A percentile compares a stretch with the other conserved stretches of the same genome.
Evolutionary conservation across 1,284 basidiomycete genomes (phyloP).

Genomic region (Kalmanozyma brasiliensis): DNA sequence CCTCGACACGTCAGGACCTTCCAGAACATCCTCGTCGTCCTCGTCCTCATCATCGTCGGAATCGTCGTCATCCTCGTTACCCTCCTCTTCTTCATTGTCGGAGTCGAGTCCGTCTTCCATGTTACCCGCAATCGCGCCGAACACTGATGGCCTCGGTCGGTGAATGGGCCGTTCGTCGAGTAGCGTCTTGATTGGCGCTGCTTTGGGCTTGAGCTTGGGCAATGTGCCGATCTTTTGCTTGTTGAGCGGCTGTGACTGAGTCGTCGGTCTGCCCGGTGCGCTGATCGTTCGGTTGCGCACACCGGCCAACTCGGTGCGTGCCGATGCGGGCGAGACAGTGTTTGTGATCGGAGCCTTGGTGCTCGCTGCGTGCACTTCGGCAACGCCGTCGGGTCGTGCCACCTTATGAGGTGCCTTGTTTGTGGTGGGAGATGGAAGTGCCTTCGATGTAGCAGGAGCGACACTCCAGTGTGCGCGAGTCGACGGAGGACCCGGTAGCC

Average conservation of each 20-base stretch:
- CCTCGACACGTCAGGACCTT: constrained; percentile 34
- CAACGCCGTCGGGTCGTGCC: constrained; percentile 18
- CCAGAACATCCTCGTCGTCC: constrained; percentile 5
- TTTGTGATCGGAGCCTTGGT: neutral
- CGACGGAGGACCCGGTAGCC: constrained; percentile 38
- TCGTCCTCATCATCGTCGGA: constrained; percentile 10
- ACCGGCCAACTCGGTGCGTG: constrained; percentile 3
- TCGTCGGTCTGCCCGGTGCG: constrained; percentile 5
- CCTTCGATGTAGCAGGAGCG: constrained; percentile 7
- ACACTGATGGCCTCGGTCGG: neutral
- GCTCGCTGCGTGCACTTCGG: constrained; percentile 21
- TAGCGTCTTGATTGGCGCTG: constrained; percentile 18
- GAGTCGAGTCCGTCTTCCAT: neutral
- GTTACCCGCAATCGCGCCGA: neutral
- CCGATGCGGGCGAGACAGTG: constrained; percentile 3
- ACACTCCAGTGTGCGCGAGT: constrained; percentile 21
- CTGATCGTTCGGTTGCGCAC: constrained; percentile 12
- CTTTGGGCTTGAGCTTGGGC: constrained; percentile 19
- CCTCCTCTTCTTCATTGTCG: neutral
- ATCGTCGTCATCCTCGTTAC: constrained; percentile 3
- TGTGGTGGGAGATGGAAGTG: constrained; percentile 14
- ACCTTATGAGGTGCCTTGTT: constrained; percentile 32
- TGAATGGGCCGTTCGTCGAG: constrained; percentile 22
- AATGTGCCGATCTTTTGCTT: constrained; percentile 35
- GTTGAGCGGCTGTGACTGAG: constrained; percentile 1